These are phyloP conservation scores for Euphrasia confusa DNA, from an alignment of 257 asterid genomes.

Conservation along the genomic window DNA sequence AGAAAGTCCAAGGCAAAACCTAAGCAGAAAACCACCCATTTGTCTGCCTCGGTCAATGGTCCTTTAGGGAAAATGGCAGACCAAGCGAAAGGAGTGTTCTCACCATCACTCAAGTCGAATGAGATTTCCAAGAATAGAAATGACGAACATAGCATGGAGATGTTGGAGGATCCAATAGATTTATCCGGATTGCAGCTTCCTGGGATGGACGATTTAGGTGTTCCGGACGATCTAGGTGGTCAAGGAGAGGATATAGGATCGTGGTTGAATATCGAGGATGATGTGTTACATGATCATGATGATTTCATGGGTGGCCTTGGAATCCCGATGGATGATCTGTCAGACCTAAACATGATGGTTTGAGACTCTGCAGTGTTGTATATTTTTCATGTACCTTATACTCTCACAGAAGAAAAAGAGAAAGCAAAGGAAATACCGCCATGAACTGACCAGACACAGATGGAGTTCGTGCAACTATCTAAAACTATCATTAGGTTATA, in stretches of 20 bases:
- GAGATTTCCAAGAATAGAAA: slow-evolving; percentile 41
- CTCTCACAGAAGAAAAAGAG: slow-evolving; percentile 26
- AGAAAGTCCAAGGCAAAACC: slow-evolving; percentile 74
- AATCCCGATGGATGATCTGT: slow-evolving; percentile 85
- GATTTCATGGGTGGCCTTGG: slow-evolving; percentile 74
- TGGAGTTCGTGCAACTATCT: slow-evolving; percentile 40
- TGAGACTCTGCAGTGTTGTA: slow-evolving; percentile 54
- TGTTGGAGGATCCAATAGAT: slow-evolving; percentile 90
- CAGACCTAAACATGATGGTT: slow-evolving; percentile 79
- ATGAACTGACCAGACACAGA: slow-evolving; percentile 36
- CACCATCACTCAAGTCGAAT: slow-evolving; percentile 48
- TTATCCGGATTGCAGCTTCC: slow-evolving; percentile 82
- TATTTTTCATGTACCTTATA: slow-evolving; percentile 37
- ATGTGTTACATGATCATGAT: slow-evolving; percentile 67
- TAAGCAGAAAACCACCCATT: slow-evolving; percentile 73
- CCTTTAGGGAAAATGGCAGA: slow-evolving; percentile 61
- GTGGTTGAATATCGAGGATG: slow-evolving; percentile 82
- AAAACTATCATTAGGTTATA: slow-evolving; percentile 36
- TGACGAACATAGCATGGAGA: slow-evolving; percentile 37
- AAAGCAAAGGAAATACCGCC: slow-evolving; percentile 24
- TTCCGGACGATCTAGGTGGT: slow-evolving; percentile 59
- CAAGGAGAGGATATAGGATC: slow-evolving; percentile 87
- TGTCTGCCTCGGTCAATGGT: slow-evolving; percentile 66
- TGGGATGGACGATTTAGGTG: slow-evolving; percentile 72
- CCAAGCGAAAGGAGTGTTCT: slow-evolving; percentile 45